Base-by-base conservation (phyloP, 2,329 filamentous ascomycete genomes). In the Fusarium cyanostomum region DNA sequence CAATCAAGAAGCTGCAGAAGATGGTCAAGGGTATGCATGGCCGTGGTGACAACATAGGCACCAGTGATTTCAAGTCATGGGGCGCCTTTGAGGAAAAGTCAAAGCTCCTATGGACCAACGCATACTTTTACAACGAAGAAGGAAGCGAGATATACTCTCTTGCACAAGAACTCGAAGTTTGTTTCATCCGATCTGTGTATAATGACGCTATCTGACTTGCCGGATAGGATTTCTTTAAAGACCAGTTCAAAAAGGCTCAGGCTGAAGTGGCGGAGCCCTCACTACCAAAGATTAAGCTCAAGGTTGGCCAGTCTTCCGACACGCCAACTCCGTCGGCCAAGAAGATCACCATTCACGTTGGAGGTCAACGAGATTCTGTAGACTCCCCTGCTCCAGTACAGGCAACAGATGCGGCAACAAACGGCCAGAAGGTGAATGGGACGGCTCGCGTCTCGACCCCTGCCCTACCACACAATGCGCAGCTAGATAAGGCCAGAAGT, bases 61-160 rank as follows among this genome's bases (percentile, higher is more conserved):
- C 82, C 5, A 87, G 82, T 44, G 88, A 92, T 43, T 92, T 93
- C 77, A 94, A 92, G 74, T 90, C 81, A 46, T 97, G 94, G 94
- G 84, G 88, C 54, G 84, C 88, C 1, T 92, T 97, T 66, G 92
- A 92, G 73, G 88, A 93, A 51, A 91, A 91, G 71, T 84, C 92
- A 11, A 91, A 88, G 69, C 83, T 92, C 49, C 88, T 97, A 38
- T 97, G 94, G 94, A 85, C 84, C 44, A 97, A 97, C 75, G 92
- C 93, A 0, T 90, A 88, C 71, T 89, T 89, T 57, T 97, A 94
- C 80, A 97, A 97, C 67, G 92, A 97, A 75, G 93, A 97, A 72
- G 91, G 90, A 5, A 97, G 94, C 71, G 90, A 92, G 13, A 94
- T 97, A 48, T 92, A 89, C 64, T 82, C 86, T 18, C 81, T 95